A percentile compares a stretch with the other conserved stretches of the same genome.
phyloP scores from a whole-genome alignment of 2,329 filamentous ascomycete genomes.

The Teratosphaeria pseudoeucalypti region DNA sequence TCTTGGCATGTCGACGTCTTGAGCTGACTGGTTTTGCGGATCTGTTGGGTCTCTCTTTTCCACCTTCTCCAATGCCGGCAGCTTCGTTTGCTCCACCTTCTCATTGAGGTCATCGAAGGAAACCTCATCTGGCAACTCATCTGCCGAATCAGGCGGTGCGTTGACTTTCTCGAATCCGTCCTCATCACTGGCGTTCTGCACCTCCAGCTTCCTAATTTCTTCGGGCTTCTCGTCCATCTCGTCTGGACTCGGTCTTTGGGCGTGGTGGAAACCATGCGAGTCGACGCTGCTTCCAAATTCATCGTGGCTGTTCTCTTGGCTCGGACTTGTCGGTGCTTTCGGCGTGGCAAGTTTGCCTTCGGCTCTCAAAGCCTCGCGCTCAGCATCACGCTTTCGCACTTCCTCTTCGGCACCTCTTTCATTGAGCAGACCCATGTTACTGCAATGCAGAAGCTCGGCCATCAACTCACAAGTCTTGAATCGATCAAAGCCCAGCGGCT shows the following conservation, averaged over 20 bases:
- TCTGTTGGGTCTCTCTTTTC: conserved; percentile 16
- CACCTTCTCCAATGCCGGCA: conserved; percentile 18
- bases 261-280: conserved; percentile 42
- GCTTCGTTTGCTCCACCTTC: conserved; percentile 26
- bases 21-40: conserved; percentile 4
- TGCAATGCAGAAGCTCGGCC: conserved; percentile 94
- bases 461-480: conserved; percentile 99
- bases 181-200: conserved; percentile 73
- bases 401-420: conserved; percentile 82
- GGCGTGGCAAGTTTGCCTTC: conserved; percentile 62
- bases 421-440: conserved; percentile 95
- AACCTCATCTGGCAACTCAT: conserved; percentile 51
- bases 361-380: conserved; percentile 66
- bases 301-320: conserved; percentile 33
- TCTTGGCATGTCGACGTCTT: conserved; percentile 15
- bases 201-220: conserved; percentile 59
- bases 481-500: conserved; percentile 89
- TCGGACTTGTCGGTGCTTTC: conserved; percentile 47
- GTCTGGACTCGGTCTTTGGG: conserved; percentile 33
- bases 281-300: conserved; percentile 43
- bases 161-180: conserved; percentile 89
- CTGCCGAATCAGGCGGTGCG: conserved; percentile 43
- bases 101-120: conserved; percentile 60
- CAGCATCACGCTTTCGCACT: conserved; percentile 66
- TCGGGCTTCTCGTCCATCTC: conserved; percentile 46